Evolutionary conservation across 495 filamentous ascomycete genomes (phyloP).

Genomic region (Bacidia rubella): DNA sequence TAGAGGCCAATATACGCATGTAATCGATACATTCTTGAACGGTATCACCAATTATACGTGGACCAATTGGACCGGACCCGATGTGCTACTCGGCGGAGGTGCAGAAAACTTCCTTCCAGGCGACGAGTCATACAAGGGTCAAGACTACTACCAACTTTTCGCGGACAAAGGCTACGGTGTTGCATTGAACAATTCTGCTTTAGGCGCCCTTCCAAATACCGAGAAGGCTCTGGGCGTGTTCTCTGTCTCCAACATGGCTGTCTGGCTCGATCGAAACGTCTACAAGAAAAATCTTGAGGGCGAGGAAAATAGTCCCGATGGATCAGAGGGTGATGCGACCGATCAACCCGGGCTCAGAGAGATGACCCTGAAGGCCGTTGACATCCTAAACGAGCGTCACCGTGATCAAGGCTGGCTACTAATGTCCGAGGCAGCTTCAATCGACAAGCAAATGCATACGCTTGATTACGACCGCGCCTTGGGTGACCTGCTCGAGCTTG

Average conservation of each 20-base stretch:
- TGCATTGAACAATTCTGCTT: constrained; percentile 50
- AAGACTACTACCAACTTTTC: constrained; percentile 57
- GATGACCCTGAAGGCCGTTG: constrained; percentile 70
- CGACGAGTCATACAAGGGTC: constrained; percentile 36
- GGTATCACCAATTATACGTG: constrained; percentile 49
- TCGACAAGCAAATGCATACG: constrained; percentile 69
- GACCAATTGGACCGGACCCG: constrained; percentile 51
- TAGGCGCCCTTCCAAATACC: constrained; percentile 34
- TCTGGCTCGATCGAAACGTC: constrained; percentile 62
- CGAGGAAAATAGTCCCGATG: constrained; percentile 48
- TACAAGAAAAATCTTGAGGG: constrained; percentile 46
- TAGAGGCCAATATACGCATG: constrained; percentile 45
- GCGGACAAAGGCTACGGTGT: constrained; percentile 50
- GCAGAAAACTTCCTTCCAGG: constrained; percentile 57
- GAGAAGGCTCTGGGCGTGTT: constrained; percentile 56
- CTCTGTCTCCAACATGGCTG: constrained; percentile 48
- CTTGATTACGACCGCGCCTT: constrained; percentile 65
- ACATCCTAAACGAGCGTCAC: constrained; percentile 49
- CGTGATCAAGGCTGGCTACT: constrained; percentile 59
- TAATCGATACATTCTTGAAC: constrained; percentile 47
- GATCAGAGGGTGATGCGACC: constrained; percentile 39
- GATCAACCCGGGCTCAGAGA: constrained; percentile 63
- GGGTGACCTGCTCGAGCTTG: constrained; percentile 62
- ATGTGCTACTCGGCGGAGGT: constrained; percentile 60
- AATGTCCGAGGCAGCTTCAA: constrained; percentile 62